Evolutionary conservation across 2,329 filamentous ascomycete species (phyloP).

Genomic region (Seiridium unicorne): DNA sequence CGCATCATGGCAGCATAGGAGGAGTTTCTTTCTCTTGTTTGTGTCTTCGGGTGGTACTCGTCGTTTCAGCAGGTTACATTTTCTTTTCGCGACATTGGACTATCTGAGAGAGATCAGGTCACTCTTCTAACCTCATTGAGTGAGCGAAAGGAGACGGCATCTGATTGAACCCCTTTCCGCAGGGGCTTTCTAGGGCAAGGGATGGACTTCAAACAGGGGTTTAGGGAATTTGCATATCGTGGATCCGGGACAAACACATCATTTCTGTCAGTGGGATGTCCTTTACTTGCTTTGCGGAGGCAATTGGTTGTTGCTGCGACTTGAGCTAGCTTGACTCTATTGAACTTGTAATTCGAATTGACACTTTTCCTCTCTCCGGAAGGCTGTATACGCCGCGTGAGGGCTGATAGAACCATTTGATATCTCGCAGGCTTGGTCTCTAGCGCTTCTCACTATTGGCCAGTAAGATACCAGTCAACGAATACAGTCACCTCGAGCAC

Average conservation of each 20-base stretch:
- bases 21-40: conserved; percentile 19
- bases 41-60: not conserved
- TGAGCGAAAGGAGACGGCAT: not conserved
- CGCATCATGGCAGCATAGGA: conserved; percentile 22
- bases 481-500: no score
- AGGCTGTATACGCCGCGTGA: no score
- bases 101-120: not conserved
- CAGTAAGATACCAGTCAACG: no score
- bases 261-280: not conserved
- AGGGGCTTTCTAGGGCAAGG: no score
- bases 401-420: no score
- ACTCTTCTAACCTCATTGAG: not conserved
- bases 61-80: not conserved
- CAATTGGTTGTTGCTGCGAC: no score
- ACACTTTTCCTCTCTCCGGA: not conserved
- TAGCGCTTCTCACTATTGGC: no score
- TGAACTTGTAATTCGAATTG: not conserved
- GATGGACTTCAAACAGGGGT: not conserved
- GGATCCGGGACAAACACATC: not conserved
- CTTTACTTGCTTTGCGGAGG: not conserved
- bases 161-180: not conserved
- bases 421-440: no score
- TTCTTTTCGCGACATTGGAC: not conserved
- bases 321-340: not conserved
- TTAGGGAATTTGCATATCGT: not conserved